Evolutionary conservation across 495 filamentous ascomycete genomes (phyloP), one percentile per base, ranked within the genome.

Genomic region (Talaromyces stipitatus): DNA sequence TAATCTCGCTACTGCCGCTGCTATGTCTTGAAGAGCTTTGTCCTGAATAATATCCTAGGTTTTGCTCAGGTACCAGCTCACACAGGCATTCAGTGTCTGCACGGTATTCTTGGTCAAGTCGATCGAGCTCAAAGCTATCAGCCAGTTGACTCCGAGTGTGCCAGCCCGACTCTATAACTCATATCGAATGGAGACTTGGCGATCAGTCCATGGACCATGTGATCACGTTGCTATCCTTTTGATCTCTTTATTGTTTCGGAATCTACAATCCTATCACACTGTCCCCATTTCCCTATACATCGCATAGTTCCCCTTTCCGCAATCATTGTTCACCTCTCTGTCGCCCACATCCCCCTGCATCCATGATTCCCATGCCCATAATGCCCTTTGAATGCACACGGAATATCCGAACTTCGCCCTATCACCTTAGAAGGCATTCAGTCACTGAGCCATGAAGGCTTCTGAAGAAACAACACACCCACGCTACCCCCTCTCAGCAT

Each of bases 1-100:
- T 53, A 79, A 73, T 68, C 38, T 78, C 63, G 62, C 68, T 26
- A 69, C 63, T 20, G 60, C 62, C 11, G 63, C 71, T 58, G 65
- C 66, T 22, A 73, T 74, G 72, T 63, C 72, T 22, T 76, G 73
- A 70, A 30, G n/a, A 18, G 9, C 36, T 16, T 7, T 41, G 11
- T 5, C 16, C 36, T 41, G 36, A 41, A 36, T 7, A 3, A 41
- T 18, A 16, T 8, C n/a, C 36, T 16, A 8, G 0, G 3, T 3
- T n/a, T 38, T 7, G 33, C 33, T 18, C 33, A 38, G 33, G 36
- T 41, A 41, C 5, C 16, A 41, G n/a, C n/a, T 18, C 16, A 41
- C n/a, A 18, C 36, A 18, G 36, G 18, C 36, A 41, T 41, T 16
- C 36, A 41, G n/a, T 41, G 36, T 18, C 36, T 20, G n/a, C n/a